These are phyloP conservation scores for Simplicillium aogashimaense DNA, from an alignment of 2,329 filamentous ascomycete genomes.

Conservation along the genomic window DNA sequence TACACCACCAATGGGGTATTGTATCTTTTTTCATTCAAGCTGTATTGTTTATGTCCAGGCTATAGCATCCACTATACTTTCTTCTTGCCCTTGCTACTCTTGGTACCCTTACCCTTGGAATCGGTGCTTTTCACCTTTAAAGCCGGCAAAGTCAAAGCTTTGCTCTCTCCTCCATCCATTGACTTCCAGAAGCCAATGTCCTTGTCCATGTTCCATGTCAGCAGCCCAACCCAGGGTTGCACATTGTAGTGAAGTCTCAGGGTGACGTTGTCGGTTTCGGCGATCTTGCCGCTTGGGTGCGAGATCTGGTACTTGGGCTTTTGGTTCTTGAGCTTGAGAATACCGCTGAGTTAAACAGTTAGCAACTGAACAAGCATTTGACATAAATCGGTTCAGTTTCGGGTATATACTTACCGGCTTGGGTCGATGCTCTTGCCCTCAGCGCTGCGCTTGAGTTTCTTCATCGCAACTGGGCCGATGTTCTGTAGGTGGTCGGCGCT, in stretches of 20 bases:
- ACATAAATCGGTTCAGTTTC: not conserved
- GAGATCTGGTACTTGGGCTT: constrained; percentile 96
- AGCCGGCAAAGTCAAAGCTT: constrained; percentile 53
- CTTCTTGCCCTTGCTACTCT: constrained; percentile 14
- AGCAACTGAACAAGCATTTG: constrained; percentile 1
- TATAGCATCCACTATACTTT: not conserved
- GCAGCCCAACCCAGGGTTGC: constrained; percentile 86
- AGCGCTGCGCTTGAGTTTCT: constrained; percentile 51
- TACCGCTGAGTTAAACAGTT: constrained; percentile 41
- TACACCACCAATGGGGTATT: too few species aligned
- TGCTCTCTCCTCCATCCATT: constrained; percentile 54
- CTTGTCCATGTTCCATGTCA: constrained; percentile 66
- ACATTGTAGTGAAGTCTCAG: constrained; percentile 90
- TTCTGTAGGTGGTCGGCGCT: constrained; percentile 54
- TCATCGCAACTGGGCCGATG: constrained; percentile 47
- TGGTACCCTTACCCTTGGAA: constrained; percentile 10
- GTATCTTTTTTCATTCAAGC: too few species aligned
- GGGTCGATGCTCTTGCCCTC: constrained; percentile 52
- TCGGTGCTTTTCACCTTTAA: constrained; percentile 47
- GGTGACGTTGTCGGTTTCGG: constrained; percentile 61
- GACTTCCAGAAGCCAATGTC: constrained; percentile 55
- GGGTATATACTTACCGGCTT: constrained; percentile 31
- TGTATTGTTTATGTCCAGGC: too few species aligned
- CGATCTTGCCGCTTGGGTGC: constrained; percentile 72
- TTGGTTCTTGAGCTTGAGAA: constrained; percentile 71